A percentile compares a stretch with the other conserved stretches of the same genome.
Conservation (phyloP, 805 yeast species). For the Cyberlindnera maritima region DNA sequence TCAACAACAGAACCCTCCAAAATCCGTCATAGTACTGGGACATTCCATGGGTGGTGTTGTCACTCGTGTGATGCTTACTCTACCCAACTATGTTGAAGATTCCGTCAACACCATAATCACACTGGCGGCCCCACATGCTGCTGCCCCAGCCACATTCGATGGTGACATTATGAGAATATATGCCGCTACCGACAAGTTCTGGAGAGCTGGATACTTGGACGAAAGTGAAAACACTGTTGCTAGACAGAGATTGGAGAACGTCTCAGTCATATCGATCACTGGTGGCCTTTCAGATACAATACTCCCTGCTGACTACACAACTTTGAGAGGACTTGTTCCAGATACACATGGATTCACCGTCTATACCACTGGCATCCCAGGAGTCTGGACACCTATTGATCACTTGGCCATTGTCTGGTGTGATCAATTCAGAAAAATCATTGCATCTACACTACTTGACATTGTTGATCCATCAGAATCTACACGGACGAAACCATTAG, state of each 20-base stretch:
- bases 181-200: slow-evolving; percentile 69
- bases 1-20: slow-evolving; percentile 41
- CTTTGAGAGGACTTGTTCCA: slow-evolving; percentile 70
- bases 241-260: slow-evolving; percentile 45
- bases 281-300: slow-evolving; percentile 81
- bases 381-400: slow-evolving; percentile 92
- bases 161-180: slow-evolving; percentile 79
- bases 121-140: slow-evolving; percentile 86
- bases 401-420: slow-evolving; percentile 98
- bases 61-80: slow-evolving; percentile 76
- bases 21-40: slow-evolving; percentile 75
- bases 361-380: slow-evolving; percentile 81
- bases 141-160: slow-evolving; percentile 91
- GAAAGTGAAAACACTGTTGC: slow-evolving; percentile 47
- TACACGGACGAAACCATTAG: slow-evolving; percentile 49
- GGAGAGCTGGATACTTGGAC: slow-evolving; percentile 63
- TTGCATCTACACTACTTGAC: slow-evolving; percentile 59
- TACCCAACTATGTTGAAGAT: slow-evolving; percentile 67
- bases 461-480: slow-evolving; percentile 50
- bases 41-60: slow-evolving; percentile 99
- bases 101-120: slow-evolving; percentile 85
- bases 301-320: slow-evolving; percentile 88
- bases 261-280: slow-evolving; percentile 79
- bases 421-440: slow-evolving; percentile 67
- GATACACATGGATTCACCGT: slow-evolving; percentile 75